Base-by-base conservation (phyloP, 495 filamentous ascomycete genomes). In the Podospora australis region DNA sequence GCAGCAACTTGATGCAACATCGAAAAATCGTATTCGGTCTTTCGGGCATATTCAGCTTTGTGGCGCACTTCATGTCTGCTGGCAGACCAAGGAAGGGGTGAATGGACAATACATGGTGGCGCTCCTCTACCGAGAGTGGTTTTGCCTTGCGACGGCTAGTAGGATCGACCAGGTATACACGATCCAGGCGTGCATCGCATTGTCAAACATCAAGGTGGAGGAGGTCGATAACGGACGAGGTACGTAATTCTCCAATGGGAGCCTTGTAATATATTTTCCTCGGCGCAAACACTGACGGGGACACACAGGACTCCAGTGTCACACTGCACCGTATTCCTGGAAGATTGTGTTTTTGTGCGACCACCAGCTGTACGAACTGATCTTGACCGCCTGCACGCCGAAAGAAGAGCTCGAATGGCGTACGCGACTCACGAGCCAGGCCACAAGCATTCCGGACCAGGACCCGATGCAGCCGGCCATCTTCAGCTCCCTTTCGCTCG, bases 291-390 rank as follows among this genome's bases (percentile, higher is more conserved):
- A 24, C 57, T 65, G 32, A 60, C 52, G 6, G 10, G 3, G 9
- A 11, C 25, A 6, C 13, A 39, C 52, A 95, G 90, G 90, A 2
- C 65, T 96, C 6, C 86, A 85, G 68, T 96, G 89, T 59, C 80
- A 91, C 58, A 87, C 82, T 16, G 88, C 86, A 17, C 80, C 83
- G 10, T 87, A 87, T 62, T 90, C 89, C 2, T 97, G 90, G 91
- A 98, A 96, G 63, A 60, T 96, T n/a, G 71, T 86, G 13, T 96
- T 97, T 55, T 84, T 90, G 55, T 75, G 79, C 34, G 74, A 84
- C 36, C 76, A 87, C 50, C 81, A 83, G 32, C 75, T 87, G 16
- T 92, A 84, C 61, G 92, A 97, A 67, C 59, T 96, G 24, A 81
- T 96, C 17, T 72, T 96, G 58, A 95, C 87, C 57, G 91, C 90